These are phyloP conservation scores for Pseudogymnoascus destructans DNA, from an alignment of 2,329 filamentous ascomycete genomes.

Conservation along the genomic window DNA sequence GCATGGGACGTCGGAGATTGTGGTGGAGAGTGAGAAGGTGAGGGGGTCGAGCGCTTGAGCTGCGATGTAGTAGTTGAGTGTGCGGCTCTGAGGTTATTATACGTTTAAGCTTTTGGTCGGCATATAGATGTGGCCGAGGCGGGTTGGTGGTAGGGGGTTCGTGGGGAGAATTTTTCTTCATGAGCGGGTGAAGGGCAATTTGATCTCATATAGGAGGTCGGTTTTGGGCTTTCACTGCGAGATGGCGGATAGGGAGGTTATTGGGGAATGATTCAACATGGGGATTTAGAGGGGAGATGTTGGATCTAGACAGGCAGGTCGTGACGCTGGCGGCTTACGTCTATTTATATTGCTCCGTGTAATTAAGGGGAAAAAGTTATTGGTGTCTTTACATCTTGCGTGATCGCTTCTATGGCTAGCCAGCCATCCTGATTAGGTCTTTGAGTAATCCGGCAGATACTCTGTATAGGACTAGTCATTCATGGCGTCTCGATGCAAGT, in stretches of 20 bases:
- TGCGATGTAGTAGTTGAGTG: neutral
- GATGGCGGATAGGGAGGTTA: neutral
- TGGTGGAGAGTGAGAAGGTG: neutral
- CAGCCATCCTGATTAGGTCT: neutral
- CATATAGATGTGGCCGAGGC: neutral
- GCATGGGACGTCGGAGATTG: constrained; percentile 13
- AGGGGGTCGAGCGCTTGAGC: neutral
- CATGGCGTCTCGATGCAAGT: neutral
- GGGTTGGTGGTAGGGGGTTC: neutral
- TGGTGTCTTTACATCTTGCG: neutral
- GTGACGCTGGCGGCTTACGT: neutral
- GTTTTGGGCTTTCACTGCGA: neutral
- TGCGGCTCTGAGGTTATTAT: neutral
- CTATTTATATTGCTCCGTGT: constrained; percentile 1
- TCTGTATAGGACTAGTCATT: neutral
- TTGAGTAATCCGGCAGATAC: neutral
- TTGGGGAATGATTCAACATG: constrained; percentile 1
- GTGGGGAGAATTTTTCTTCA: neutral
- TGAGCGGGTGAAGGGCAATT: neutral
- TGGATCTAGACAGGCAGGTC: neutral
- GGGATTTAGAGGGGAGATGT: neutral
- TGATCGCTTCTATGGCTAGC: neutral
- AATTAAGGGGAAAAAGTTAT: constrained; percentile 8
- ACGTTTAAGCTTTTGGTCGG: neutral
- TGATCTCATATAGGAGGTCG: neutral